Percentiles rank a stretch among this genome's conserved stretches.
These are phyloP conservation scores for Haplosporangium sp. DNA, from an alignment of 371 early-diverging fungal genomes.

Conservation along the genomic window DNA sequence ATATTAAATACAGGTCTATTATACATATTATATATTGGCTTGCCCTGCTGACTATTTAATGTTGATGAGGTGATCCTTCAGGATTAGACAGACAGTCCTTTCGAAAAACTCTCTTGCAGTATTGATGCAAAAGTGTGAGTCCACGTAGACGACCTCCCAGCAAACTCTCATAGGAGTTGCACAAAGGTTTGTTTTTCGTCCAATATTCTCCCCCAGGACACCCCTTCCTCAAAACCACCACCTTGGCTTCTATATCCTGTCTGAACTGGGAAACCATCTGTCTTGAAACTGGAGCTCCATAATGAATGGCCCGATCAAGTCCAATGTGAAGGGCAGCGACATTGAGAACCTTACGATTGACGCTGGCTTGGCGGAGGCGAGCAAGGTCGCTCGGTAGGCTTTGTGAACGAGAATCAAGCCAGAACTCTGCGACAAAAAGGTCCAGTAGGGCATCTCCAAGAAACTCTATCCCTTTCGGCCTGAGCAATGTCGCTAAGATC, in stretches of 20 bases:
- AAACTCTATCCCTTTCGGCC: not conserved
- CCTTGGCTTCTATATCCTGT: not conserved
- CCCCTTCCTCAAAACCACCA: not conserved
- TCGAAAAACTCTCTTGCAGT: no score
- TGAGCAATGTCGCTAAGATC: not conserved
- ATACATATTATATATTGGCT: no score
- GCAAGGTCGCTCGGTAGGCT: not conserved
- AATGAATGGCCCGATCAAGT: not conserved
- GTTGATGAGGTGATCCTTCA: no score
- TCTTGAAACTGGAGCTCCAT: not conserved
- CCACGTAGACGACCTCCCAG: no score
- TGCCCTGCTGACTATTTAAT: no score
- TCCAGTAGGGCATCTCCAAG: not conserved
- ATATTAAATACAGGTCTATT: no score
- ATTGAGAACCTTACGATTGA: not conserved
- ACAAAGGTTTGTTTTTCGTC: no score
- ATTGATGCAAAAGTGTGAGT: no score
- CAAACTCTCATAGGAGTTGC: no score
- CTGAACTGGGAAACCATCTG: not conserved
- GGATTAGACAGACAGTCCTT: no score
- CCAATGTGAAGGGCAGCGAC: not conserved
- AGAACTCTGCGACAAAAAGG: not conserved
- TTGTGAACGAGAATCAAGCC: not conserved
- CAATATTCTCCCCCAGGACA: not conserved
- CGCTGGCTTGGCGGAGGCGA: not conserved